Conservation (phyloP, 768 basidiomycete genomes). For the Terana coerulea region DNA sequence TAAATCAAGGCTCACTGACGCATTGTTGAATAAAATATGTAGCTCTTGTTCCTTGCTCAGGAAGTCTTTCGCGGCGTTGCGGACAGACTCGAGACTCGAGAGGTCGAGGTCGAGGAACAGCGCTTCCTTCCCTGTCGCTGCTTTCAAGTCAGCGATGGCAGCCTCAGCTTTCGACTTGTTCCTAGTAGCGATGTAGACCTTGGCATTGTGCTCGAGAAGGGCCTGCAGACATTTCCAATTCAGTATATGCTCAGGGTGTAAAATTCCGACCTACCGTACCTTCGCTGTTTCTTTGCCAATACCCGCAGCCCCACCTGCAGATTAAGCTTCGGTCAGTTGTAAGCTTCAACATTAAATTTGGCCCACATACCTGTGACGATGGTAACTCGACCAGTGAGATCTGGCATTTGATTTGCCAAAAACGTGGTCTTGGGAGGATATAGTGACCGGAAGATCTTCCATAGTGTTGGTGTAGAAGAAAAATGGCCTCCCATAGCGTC, state of each 20-base stretch:
- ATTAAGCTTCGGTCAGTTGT: not conserved
- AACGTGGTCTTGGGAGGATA: constrained; percentile 15
- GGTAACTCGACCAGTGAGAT: constrained; percentile 30
- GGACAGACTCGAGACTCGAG: constrained; percentile 30
- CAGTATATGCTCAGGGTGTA: not conserved
- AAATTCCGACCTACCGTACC: constrained; percentile 30
- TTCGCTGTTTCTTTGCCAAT: constrained; percentile 61
- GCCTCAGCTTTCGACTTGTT: constrained; percentile 24
- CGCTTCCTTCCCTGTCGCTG: constrained; percentile 33
- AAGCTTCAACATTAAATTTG: not conserved
- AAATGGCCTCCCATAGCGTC: not conserved
- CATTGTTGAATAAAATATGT: constrained; percentile 20
- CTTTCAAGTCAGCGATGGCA: constrained; percentile 48
- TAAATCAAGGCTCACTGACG: constrained; percentile 3
- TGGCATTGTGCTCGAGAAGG: constrained; percentile 23
- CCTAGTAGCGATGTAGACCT: constrained; percentile 26
- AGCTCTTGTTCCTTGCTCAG: constrained; percentile 16
- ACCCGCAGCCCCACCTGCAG: constrained; percentile 32
- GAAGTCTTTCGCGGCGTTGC: constrained; percentile 30
- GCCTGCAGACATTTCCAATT: constrained; percentile 25
- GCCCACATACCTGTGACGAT: constrained; percentile 30
- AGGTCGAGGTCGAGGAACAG: constrained; percentile 40
- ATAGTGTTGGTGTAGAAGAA: too few species aligned
- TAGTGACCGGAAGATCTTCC: too few species aligned
- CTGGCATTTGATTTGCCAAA: constrained; percentile 37